Percentiles rank a stretch among this genome's conserved stretches.
These are phyloP conservation scores for Aspergillus avenaceus DNA, from an alignment of 495 filamentous ascomycete species.

Conservation along the genomic window DNA sequence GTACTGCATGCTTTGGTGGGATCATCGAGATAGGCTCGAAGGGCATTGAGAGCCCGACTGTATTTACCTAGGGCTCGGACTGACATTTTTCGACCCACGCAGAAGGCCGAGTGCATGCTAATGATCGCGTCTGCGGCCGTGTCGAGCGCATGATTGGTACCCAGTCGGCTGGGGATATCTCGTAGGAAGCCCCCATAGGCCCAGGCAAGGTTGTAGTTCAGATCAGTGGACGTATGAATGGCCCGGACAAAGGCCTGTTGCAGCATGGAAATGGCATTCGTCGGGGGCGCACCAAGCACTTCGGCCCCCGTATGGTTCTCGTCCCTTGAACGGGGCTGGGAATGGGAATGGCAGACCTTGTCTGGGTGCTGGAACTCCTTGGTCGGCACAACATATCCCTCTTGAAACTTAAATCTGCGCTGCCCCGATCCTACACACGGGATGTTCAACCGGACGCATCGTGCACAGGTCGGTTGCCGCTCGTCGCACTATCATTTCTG, in stretches of 20 bases:
- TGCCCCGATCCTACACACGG: conserved; percentile 44
- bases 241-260: conserved; percentile 22
- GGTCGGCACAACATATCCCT: conserved; percentile 15
- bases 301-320: background rate
- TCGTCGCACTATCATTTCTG: conserved; percentile 35
- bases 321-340: too few relatives aligned
- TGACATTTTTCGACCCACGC: conserved; percentile 9
- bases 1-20: conserved; percentile 28
- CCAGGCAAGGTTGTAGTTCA: conserved; percentile 41
- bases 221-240: conserved; percentile 29
- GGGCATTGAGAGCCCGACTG: conserved; percentile 27
- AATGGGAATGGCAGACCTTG: background rate
- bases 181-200: conserved; percentile 36
- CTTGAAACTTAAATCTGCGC: conserved; percentile 45
- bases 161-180: conserved; percentile 35
- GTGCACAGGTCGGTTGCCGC: conserved; percentile 36
- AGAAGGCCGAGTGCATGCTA: conserved; percentile 28
- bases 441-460: conserved; percentile 43
- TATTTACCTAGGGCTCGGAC: conserved; percentile 31
- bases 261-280: conserved; percentile 20
- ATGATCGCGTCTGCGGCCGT: conserved; percentile 33
- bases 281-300: conserved; percentile 7
- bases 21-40: conserved; percentile 36
- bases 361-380: background rate
- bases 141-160: conserved; percentile 40